Conservation (phyloP, 2,329 filamentous ascomycete species). For the Nemania sp. region DNA sequence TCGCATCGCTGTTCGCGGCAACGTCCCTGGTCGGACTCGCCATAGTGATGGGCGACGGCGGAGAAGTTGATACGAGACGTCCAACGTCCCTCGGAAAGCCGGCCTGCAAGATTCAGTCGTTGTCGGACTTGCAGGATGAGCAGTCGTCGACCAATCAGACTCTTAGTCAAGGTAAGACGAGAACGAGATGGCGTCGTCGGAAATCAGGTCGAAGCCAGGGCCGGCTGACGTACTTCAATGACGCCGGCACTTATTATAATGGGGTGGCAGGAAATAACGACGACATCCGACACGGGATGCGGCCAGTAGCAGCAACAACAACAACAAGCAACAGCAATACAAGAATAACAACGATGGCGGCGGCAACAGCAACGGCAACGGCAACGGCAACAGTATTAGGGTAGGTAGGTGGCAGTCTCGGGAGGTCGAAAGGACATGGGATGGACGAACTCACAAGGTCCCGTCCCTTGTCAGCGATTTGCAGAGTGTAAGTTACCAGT, state of each 20-base stretch:
- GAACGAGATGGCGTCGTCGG: background rate
- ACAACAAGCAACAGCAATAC: slow-evolving; percentile 20
- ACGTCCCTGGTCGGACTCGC: slow-evolving; percentile 23
- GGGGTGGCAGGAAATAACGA: slow-evolving; percentile 6
- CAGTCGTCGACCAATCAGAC: slow-evolving; percentile 5
- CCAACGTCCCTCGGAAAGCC: slow-evolving; percentile 1
- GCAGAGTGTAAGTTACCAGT: too few species aligned
- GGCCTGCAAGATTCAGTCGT: background rate
- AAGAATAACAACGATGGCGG: background rate
- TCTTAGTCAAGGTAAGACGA: slow-evolving; percentile 4
- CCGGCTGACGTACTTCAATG: background rate
- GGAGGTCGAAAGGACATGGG: slow-evolving; percentile 1
- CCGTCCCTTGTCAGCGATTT: background rate
- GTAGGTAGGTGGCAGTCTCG: background rate
- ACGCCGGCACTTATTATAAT: slow-evolving; percentile 12
- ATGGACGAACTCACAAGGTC: slow-evolving; percentile 1
- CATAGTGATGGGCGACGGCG: slow-evolving; percentile 22
- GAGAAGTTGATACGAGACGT: background rate
- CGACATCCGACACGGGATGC: too few species aligned
- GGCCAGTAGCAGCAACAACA: too few species aligned
- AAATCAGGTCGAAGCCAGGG: background rate
- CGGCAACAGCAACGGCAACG: background rate
- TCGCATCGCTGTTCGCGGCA: slow-evolving; percentile 16
- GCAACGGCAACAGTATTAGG: too few species aligned
- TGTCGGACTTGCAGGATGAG: background rate